phyloP scores from a whole-genome alignment of 192 early-diverging fungal genomes.

The Globomyces pollinis-pini region DNA sequence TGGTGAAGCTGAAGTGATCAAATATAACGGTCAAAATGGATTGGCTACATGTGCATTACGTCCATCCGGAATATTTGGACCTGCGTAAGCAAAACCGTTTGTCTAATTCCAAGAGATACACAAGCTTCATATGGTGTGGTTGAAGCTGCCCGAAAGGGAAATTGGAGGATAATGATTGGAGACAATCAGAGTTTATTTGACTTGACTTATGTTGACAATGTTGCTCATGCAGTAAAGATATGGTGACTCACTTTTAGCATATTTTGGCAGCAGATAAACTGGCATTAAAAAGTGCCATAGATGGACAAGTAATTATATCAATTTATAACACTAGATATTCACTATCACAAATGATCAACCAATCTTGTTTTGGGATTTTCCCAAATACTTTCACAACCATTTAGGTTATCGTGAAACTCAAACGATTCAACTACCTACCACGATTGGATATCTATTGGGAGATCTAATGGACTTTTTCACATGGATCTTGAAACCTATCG shows the following conservation, averaged over 20 bases:
- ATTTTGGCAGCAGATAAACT: constrained; percentile 75
- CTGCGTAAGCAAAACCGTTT: too few relatives aligned
- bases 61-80: constrained; percentile 90
- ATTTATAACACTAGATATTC: constrained; percentile 55
- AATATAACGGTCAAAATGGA: constrained; percentile 54
- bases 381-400: constrained; percentile 44
- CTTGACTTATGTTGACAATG: constrained; percentile 90
- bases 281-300: constrained; percentile 32
- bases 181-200: constrained; percentile 76
- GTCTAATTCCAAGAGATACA: constrained; percentile 50
- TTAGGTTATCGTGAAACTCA: constrained; percentile 25
- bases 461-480: constrained; percentile 56
- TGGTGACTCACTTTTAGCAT: too few relatives aligned
- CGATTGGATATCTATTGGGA: constrained; percentile 51
- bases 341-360: constrained; percentile 89
- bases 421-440: constrained; percentile 17
- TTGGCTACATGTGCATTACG: constrained; percentile 71
- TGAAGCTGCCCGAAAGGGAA: constrained; percentile 20
- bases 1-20: constrained; percentile 70
- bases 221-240: too few relatives aligned
- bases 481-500: constrained; percentile 48
- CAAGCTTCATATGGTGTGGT: constrained; percentile 27
- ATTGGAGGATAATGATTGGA: constrained; percentile 67
- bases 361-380: constrained; percentile 82
- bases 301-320: constrained; percentile 20